Conservation (phyloP, 441 rosid species). For the Populus trichocarpa region DNA sequence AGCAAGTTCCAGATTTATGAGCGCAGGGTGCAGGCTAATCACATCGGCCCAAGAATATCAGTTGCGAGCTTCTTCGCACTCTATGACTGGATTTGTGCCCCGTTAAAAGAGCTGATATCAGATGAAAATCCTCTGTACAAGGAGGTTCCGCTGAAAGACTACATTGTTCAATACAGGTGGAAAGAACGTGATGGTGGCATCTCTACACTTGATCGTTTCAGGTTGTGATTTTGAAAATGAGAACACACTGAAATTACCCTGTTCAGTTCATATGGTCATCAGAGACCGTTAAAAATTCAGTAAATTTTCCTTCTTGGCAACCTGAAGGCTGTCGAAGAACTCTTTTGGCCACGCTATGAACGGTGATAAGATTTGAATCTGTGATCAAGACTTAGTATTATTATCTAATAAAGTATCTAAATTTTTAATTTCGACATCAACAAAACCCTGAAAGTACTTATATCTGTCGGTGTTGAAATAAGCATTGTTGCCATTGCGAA, state of each 20-base stretch:
- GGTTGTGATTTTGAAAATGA: neutral
- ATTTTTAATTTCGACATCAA: no score
- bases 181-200: neutral
- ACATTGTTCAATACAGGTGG: neutral
- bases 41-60: conserved; percentile 22
- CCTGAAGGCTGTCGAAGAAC: no score
- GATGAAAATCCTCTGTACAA: conserved; percentile 23
- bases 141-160: conserved; percentile 3
- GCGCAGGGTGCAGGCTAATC: conserved; percentile 22
- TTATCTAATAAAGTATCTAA: no score
- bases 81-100: conserved; percentile 11
- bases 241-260: neutral
- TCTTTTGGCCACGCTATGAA: no score
- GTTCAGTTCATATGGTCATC: no score
- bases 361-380: no score
- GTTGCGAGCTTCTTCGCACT: conserved; percentile 22
- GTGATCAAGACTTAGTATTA: no score
- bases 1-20: conserved; percentile 21
- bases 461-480: no score
- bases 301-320: no score
- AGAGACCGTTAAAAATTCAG: no score
- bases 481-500: no score
- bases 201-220: neutral
- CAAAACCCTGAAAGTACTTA: no score
- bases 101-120: conserved; percentile 23